These are phyloP conservation scores for Globisporangium irregulare DNA, from an alignment of 352 stramenopile genomes.

Conservation along the genomic window DNA sequence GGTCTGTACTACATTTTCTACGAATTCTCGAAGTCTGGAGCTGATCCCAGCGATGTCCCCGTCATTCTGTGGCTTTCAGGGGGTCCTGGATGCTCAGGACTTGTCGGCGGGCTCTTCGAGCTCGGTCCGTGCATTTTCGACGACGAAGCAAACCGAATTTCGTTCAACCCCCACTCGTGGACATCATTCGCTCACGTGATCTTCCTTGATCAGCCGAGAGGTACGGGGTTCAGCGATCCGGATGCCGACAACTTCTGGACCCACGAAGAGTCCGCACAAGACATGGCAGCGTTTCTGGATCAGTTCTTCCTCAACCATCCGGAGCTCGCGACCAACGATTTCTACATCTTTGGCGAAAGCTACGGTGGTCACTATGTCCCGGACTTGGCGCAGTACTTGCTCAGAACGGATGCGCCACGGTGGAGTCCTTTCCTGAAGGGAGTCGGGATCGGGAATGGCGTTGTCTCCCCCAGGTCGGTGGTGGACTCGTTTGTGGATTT, in stretches of 20 bases:
- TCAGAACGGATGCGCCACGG: conserved; percentile 33
- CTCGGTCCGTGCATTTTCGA: conserved; percentile 94
- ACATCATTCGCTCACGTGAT: conserved; percentile 94
- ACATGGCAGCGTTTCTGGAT: conserved; percentile 54
- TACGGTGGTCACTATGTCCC: conserved; percentile 96
- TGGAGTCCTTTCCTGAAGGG: conserved; percentile 59
- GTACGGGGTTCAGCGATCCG: conserved; percentile 60
- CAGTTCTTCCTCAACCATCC: conserved; percentile 49
- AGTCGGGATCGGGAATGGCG: conserved; percentile 82
- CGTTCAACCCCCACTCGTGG: conserved; percentile 93
- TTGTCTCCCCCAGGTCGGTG: conserved; percentile 53
- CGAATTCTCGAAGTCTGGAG: conserved; percentile 26
- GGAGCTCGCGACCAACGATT: conserved; percentile 39
- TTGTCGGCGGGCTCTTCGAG: conserved; percentile 93
- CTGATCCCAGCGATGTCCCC: conserved; percentile 31
- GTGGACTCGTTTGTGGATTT: conserved; percentile 54
- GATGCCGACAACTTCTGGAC: conserved; percentile 35
- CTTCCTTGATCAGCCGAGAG: conserved; percentile 94
- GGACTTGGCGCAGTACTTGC: conserved; percentile 75
- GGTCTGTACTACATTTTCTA: conserved; percentile 79
- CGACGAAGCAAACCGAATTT: conserved; percentile 43
- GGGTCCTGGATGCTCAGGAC: conserved; percentile 93
- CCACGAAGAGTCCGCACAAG: conserved; percentile 34
- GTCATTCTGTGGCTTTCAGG: conserved; percentile 97
- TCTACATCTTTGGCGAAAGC: conserved; percentile 95